Evolutionary conservation across 2,329 filamentous ascomycete genomes (phyloP).

Genomic region (Sphaerulina populicola): DNA sequence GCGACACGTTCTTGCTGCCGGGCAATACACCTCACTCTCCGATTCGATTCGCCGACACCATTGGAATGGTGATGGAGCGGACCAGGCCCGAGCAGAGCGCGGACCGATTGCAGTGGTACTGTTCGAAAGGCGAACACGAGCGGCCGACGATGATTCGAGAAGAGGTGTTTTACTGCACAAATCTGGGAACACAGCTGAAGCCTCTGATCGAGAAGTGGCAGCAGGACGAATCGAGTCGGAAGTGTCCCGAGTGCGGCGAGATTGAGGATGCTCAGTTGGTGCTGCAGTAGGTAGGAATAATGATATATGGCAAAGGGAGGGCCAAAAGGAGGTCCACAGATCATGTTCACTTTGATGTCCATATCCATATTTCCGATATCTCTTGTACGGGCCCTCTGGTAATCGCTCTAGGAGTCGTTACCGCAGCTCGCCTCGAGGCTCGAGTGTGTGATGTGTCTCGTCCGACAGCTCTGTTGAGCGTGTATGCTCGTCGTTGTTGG

Average conservation of each 20-base stretch:
- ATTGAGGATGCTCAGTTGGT: slow-evolving; percentile 11
- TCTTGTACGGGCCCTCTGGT: not conserved
- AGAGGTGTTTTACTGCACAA: slow-evolving; percentile 75
- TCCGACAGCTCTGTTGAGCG: too few relatives aligned
- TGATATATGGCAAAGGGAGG: slow-evolving; percentile 18
- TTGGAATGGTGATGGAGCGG: slow-evolving; percentile 90
- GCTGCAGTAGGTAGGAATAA: not conserved
- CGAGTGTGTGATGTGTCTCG: too few relatives aligned
- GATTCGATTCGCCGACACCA: slow-evolving; percentile 82
- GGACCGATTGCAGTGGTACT: slow-evolving; percentile 88
- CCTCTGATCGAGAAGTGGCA: slow-evolving; percentile 76
- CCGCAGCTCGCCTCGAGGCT: too few relatives aligned
- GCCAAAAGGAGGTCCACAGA: too few relatives aligned
- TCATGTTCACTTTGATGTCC: too few relatives aligned
- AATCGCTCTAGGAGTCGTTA: too few relatives aligned
- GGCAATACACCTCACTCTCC: slow-evolving; percentile 89
- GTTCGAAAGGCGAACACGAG: slow-evolving; percentile 51
- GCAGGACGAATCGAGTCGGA: slow-evolving; percentile 58
- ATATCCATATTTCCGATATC: not conserved
- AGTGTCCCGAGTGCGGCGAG: slow-evolving; percentile 63
- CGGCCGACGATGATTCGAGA: slow-evolving; percentile 60
- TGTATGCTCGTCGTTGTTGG: too few relatives aligned
- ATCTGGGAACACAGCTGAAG: slow-evolving; percentile 92
- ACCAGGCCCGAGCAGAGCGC: slow-evolving; percentile 59
- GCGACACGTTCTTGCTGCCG: slow-evolving; percentile 86